A percentile compares a stretch with the other conserved stretches of the same genome.
Evolutionary conservation across 345 rosid species (phyloP).

Genomic region (Pistacia vera): DNA sequence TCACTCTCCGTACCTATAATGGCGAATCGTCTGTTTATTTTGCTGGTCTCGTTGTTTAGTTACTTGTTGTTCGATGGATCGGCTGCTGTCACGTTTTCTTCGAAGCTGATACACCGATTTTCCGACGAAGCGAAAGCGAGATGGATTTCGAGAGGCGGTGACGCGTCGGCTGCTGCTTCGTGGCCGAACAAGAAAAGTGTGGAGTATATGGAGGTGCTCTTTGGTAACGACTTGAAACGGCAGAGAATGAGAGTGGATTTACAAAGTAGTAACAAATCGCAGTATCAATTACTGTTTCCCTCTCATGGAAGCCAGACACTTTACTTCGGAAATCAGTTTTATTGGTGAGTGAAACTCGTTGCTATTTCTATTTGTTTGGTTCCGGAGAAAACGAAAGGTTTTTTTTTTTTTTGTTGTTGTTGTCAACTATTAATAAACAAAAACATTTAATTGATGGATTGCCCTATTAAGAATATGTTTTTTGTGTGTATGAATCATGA

Average conservation of each 20-base stretch:
- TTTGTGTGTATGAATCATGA: not conserved
- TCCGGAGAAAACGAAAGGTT: not conserved
- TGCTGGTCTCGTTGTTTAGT: not conserved
- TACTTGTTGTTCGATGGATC: conserved; percentile 3
- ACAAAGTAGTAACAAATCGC: not conserved
- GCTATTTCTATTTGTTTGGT: not conserved
- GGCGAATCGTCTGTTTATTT: conserved; percentile 1
- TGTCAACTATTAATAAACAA: not conserved
- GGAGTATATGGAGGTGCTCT: conserved; percentile 20
- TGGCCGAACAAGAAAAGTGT: conserved; percentile 27
- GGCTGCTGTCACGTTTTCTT: conserved; percentile 26
- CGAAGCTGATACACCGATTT: conserved; percentile 30
- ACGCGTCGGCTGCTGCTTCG: conserved; percentile 2
- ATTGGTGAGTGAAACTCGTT: conserved; percentile 17
- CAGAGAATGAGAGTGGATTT: conserved; percentile 13
- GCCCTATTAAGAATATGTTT: not conserved
- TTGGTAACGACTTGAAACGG: conserved; percentile 23
- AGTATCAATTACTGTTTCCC: conserved; percentile 24
- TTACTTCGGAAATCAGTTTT: conserved; percentile 29
- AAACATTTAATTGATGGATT: not conserved
- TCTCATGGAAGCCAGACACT: conserved; percentile 23
- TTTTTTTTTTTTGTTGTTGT: not conserved
- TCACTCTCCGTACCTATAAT: not conserved
- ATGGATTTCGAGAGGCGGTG: conserved; percentile 6
- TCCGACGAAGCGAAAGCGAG: conserved; percentile 30